Evolutionary conservation across 257 asterid species (phyloP).

Genomic region (Nicotiana knightiana): DNA sequence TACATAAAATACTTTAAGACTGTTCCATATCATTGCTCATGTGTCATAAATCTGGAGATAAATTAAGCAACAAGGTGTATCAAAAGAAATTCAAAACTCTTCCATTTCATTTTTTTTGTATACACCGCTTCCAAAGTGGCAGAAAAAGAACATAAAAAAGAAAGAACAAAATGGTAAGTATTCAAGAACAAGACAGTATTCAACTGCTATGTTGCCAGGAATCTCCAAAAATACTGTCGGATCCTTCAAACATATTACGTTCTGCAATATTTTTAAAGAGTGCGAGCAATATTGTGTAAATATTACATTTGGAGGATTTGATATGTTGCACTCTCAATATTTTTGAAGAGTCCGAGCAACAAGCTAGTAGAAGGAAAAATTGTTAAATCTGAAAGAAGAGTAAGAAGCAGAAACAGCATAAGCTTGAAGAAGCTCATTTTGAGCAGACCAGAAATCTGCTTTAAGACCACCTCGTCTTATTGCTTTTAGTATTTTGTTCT

Average conservation of each 20-base stretch:
- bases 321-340: fast-evolving
- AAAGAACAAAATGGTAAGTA: not conserved
- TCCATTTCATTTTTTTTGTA: not conserved
- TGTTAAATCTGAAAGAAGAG: slow-evolving; percentile 25
- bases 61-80: not conserved
- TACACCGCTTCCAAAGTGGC: not conserved
- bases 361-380: slow-evolving; percentile 8
- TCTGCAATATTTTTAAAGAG: too few relatives aligned
- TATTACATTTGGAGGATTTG: too few relatives aligned
- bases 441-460: slow-evolving; percentile 52
- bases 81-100: not conserved
- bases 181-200: not conserved
- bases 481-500: slow-evolving; percentile 45
- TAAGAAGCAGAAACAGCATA: slow-evolving; percentile 32
- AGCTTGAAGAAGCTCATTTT: slow-evolving; percentile 40
- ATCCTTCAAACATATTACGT: too few relatives aligned
- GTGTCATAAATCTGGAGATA: not conserved
- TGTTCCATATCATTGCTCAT: not conserved
- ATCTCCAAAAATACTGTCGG: too few relatives aligned
- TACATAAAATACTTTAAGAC: not conserved
- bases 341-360: too few relatives aligned
- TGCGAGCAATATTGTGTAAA: too few relatives aligned
- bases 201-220: not conserved
- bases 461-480: slow-evolving; percentile 38
- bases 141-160: not conserved